Evolutionary conservation across 2,329 filamentous ascomycete species (phyloP).

Genomic region (Microdochium trichocladiopsis): DNA sequence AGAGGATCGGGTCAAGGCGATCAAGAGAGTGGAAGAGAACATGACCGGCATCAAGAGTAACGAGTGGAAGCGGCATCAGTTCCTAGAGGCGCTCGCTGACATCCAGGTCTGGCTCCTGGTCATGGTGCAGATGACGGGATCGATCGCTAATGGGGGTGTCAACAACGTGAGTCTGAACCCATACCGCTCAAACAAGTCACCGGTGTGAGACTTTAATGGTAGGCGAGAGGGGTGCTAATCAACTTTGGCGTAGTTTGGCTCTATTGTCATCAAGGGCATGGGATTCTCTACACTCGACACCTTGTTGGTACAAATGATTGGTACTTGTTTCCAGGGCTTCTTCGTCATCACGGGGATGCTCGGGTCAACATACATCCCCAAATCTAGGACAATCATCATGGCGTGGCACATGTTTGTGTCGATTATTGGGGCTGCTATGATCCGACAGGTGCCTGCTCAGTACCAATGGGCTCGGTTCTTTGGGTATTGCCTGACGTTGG

Average conservation of each 20-base stretch:
- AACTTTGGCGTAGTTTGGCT: conserved; percentile 25
- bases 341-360: conserved; percentile 10
- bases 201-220: too few species aligned
- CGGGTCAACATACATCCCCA: background rate
- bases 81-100: conserved; percentile 15
- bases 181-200: too few species aligned
- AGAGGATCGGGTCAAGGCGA: conserved; percentile 17
- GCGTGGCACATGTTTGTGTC: conserved; percentile 9
- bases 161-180: conserved; percentile 1
- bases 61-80: conserved; percentile 20
- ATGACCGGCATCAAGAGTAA: conserved; percentile 25
- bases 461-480: conserved; percentile 6
- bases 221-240: too few species aligned
- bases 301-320: conserved; percentile 14
- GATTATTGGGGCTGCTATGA: conserved; percentile 10
- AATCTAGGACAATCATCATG: background rate
- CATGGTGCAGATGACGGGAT: conserved; percentile 17
- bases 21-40: conserved; percentile 25
- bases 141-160: conserved; percentile 21
- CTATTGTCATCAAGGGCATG: conserved; percentile 16
- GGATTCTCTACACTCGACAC: conserved; percentile 16
- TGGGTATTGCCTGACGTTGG: conserved; percentile 12
- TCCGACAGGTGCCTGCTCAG: conserved; percentile 7
- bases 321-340: conserved; percentile 16
- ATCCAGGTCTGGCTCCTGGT: conserved; percentile 18